Evolutionary conservation across 1,139 yeast species (phyloP).

Genomic region (Geotrichum reessii): DNA sequence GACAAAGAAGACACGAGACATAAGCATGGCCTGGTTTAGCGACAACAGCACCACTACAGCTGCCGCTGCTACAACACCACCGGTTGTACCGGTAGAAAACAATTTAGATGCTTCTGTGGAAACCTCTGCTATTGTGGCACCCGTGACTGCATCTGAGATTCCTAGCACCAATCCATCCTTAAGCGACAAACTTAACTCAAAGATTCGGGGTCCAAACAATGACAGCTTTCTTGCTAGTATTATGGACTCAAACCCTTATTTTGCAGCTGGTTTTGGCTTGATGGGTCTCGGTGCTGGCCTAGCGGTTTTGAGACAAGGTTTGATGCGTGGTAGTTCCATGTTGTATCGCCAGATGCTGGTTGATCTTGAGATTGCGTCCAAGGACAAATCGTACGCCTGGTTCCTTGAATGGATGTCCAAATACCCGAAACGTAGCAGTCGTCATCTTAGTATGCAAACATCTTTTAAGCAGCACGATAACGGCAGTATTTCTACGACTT

Average conservation of each 20-base stretch:
- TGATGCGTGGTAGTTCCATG: constrained; percentile 57
- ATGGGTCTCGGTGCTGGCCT: constrained; percentile 88
- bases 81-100: neutral
- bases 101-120: neutral
- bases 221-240: constrained; percentile 34
- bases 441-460: constrained; percentile 90
- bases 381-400: constrained; percentile 92
- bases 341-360: constrained; percentile 79
- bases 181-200: constrained; percentile 5
- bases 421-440: constrained; percentile 56
- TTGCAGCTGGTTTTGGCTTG: constrained; percentile 94
- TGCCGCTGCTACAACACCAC: neutral
- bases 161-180: neutral
- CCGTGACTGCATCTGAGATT: neutral
- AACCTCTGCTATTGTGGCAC: neutral
- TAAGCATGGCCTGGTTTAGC: constrained; percentile 2
- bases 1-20: neutral
- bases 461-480: constrained; percentile 83
- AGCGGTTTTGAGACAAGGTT: constrained; percentile 70
- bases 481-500: constrained; percentile 82
- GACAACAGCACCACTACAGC: neutral
- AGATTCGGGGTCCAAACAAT: constrained; percentile 14
- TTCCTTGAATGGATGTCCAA: constrained; percentile 95
- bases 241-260: constrained; percentile 75
- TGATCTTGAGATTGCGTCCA: constrained; percentile 87